Base-by-base conservation (phyloP, 805 yeast genomes). In the Yamadazyma laniorum region DNA sequence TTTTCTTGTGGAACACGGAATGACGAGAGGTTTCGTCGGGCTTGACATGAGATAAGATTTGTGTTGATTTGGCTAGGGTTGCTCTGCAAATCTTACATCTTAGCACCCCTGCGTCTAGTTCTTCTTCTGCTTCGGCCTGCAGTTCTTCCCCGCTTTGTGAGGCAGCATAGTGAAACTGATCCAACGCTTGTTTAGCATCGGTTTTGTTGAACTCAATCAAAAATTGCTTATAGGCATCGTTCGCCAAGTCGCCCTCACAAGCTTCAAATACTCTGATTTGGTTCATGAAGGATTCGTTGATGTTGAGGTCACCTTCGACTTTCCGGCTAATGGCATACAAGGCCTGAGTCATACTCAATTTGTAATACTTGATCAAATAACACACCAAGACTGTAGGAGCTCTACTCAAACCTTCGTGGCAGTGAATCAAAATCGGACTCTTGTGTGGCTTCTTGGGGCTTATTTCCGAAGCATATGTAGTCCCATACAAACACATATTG, bases 41-140 rank as follows among this genome's bases (percentile, higher is more conserved):
- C 14, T 81, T 80, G 2, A 65, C 69, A 60, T 90, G 96, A 16
- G 66, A 58, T 21, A 85, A 75, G 40, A 84, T 73, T 13, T 82
- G 75, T 2, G 74, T 59, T 1, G 85, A 76, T 14, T 71, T 59
- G 0, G 95, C 95, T 18, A 91, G 65, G 13, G 68, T 64, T 22
- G 77, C 74, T 47, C 97, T 75, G 65, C 99, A 91, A 56, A 79
- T 78, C 49, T 83, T 86, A 64, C 99, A 91, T 41, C 95, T 70
- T 27, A 87, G n/a, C 6, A 25, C 8, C 5, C 41, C 41, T 6
- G 25, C 13, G 1, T 14, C 16, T 17, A 25, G 37, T 18, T 17
- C 22, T 16, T 16, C 14, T 14, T 42, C 37, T 34, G 25, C 1
- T 5, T 26, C 29, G 17, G 17, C 6, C 17, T 12, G 50, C n/a